Evolutionary conservation across 257 asterid genomes (phyloP), one percentile per base, ranked within the genome.

Genomic region (Coffea canephora): DNA sequence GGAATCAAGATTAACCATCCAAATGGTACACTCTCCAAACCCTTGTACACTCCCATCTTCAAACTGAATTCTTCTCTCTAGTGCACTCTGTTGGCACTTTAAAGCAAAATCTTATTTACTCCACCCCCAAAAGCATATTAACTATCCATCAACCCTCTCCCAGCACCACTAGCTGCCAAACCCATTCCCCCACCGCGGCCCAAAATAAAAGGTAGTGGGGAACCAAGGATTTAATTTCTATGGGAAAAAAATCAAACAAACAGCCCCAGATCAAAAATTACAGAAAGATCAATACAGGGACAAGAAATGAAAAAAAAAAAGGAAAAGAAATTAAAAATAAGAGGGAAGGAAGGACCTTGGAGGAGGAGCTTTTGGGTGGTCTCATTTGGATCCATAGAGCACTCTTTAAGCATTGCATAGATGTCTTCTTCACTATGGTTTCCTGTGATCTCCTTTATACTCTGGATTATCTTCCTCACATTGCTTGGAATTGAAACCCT

Each of bases 321-420:
- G 80, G 0, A 59, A 36, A 69, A 23, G 70, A 52, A 46, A 2
- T 10, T 18, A 27, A 1, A 13, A 1, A 3, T 3, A 31, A 9
- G 14, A 18, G 31, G 59, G 48, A 71, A 23, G 62, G 76, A 39
- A 76, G 6, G 34, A 95, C 99, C 99, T 81, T 89, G 97, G 61
- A 82, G 87, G 74, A 95, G 94, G 82, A 95, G 98, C 92, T 89
- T 93, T 82, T 92, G 92, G 59, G 93, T 41, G 78, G 98, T 88
- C 39, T 95, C 99, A 84, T 95, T 93, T 83, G 99, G 99, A 91
- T 95, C 99, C 99, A 95, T 95, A 74, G 91, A 82, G 76, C 96
- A 91, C 50, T 95, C 99, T 88, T 87, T 90, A 36, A 95, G 97
- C 97, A 86, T 88, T 83, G 97, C 91, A 85, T 95, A 92, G 84